Conservation (phyloP, 768 basidiomycete genomes). For the Pulveroboletus frians region DNA sequence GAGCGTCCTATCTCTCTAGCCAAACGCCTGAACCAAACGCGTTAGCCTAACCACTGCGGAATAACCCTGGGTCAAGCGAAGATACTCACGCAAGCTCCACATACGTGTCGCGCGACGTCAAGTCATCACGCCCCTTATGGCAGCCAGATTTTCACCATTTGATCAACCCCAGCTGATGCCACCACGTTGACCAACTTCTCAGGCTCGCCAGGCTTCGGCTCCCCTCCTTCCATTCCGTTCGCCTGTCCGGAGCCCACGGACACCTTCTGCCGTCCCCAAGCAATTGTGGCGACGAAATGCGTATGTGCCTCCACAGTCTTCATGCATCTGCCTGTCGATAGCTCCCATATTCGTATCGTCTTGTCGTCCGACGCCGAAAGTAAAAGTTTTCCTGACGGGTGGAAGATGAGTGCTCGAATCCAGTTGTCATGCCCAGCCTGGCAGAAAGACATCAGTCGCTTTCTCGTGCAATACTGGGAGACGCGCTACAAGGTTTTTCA, state of each 20-base stretch:
- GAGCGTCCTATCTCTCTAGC: constrained; percentile 12
- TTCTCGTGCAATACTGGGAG: not conserved
- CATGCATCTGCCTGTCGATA: constrained; percentile 76
- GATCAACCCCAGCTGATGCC: constrained; percentile 65
- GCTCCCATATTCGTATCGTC: constrained; percentile 86
- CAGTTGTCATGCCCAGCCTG: constrained; percentile 85
- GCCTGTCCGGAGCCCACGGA: constrained; percentile 38
- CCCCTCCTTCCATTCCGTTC: constrained; percentile 35
- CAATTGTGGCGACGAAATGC: constrained; percentile 75
- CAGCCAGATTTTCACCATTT: constrained; percentile 61
- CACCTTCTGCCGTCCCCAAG: constrained; percentile 66
- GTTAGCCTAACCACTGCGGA: constrained; percentile 4
- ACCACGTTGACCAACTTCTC: constrained; percentile 67
- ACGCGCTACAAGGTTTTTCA: constrained; percentile 62
- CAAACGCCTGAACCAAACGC: constrained; percentile 1
- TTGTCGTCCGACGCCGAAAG: constrained; percentile 93
- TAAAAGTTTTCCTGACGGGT: constrained; percentile 84
- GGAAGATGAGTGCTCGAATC: constrained; percentile 84
- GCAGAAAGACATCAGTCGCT: constrained; percentile 6
- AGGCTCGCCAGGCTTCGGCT: constrained; percentile 28
- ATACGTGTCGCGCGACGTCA: constrained; percentile 6
- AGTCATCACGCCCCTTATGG: constrained; percentile 35
- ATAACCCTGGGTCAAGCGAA: constrained; percentile 6
- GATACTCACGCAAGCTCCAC: constrained; percentile 12
- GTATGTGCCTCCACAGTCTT: constrained; percentile 86